These are phyloP conservation scores for Zarea fungicola DNA, from an alignment of 2,329 filamentous ascomycete genomes.

Conservation along the genomic window DNA sequence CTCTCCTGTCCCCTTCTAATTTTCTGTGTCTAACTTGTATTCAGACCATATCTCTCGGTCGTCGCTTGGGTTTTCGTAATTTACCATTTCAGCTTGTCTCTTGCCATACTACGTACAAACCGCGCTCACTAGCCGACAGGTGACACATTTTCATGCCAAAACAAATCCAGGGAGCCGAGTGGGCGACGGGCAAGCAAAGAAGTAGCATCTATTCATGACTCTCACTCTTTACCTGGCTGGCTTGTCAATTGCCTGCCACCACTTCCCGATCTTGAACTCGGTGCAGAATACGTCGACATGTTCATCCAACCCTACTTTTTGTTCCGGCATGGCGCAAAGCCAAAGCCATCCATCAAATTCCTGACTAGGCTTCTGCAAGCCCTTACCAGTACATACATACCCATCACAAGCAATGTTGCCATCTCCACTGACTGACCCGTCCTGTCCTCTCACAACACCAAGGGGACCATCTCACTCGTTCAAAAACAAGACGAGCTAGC, in stretches of 20 bases:
- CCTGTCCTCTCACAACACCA: not conserved
- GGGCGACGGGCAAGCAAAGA: not conserved
- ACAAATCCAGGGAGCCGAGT: not conserved
- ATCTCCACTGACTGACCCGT: not conserved
- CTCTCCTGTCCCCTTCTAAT: not conserved
- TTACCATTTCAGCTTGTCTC: not conserved
- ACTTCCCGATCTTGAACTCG: not conserved
- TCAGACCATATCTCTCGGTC: too few species aligned
- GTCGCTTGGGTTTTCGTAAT: too few species aligned
- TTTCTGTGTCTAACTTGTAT: not conserved
- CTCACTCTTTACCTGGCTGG: not conserved
- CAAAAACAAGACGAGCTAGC: too few species aligned
- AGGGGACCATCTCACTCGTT: not conserved
- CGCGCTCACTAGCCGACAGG: not conserved
- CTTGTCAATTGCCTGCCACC: not conserved
- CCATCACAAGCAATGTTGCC: too few species aligned
- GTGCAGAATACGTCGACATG: too few species aligned
- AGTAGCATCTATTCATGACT: not conserved
- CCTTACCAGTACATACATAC: not conserved
- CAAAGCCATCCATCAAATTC: not conserved
- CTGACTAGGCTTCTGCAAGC: not conserved
- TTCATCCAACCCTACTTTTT: conserved; percentile 4
- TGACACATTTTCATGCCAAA: not conserved
- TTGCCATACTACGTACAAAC: too few species aligned
- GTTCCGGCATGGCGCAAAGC: conserved; percentile 8